Evolutionary conservation across 2,329 filamentous ascomycete genomes (phyloP).

Genomic region (Colletotrichum sp.): DNA sequence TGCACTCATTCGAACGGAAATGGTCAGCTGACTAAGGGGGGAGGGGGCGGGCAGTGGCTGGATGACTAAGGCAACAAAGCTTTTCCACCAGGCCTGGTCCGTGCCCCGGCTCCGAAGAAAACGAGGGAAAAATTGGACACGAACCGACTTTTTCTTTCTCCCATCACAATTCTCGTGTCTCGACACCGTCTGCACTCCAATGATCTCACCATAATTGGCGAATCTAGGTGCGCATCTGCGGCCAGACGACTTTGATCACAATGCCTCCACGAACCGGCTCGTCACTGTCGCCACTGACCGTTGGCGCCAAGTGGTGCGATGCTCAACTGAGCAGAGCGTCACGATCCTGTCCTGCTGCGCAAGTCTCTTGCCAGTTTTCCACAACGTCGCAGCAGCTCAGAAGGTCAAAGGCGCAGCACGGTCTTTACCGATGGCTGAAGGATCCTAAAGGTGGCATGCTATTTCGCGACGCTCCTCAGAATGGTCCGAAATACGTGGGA

Average conservation of each 20-base stretch:
- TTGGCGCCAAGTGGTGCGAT: conserved; percentile 10
- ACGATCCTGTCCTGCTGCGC: neutral
- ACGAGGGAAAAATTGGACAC: neutral
- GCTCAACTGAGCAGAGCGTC: neutral
- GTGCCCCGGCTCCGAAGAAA: conserved; percentile 5
- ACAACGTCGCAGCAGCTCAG: conserved; percentile 43
- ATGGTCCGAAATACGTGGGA: conserved; percentile 41
- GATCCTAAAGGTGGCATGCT: conserved; percentile 1
- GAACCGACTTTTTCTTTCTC: neutral
- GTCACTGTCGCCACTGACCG: conserved; percentile 12
- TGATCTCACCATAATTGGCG: conserved; percentile 2
- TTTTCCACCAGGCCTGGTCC: neutral
- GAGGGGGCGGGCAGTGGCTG: neutral
- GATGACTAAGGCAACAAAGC: neutral
- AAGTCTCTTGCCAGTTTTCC: conserved; percentile 36
- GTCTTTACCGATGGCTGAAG: conserved; percentile 43
- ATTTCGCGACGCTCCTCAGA: conserved; percentile 18
- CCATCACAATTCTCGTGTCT: neutral
- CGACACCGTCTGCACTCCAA: neutral
- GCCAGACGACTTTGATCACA: neutral
- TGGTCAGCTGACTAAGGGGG: neutral
- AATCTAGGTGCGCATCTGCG: conserved; percentile 4
- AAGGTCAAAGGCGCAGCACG: conserved; percentile 39
- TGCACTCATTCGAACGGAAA: neutral
- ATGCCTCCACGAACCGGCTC: conserved; percentile 12